Percentiles rank a stretch among this genome's conserved stretches.
Evolutionary conservation across 1,284 basidiomycete species (phyloP).

Genomic region (Cryptococcus maquisensis): DNA sequence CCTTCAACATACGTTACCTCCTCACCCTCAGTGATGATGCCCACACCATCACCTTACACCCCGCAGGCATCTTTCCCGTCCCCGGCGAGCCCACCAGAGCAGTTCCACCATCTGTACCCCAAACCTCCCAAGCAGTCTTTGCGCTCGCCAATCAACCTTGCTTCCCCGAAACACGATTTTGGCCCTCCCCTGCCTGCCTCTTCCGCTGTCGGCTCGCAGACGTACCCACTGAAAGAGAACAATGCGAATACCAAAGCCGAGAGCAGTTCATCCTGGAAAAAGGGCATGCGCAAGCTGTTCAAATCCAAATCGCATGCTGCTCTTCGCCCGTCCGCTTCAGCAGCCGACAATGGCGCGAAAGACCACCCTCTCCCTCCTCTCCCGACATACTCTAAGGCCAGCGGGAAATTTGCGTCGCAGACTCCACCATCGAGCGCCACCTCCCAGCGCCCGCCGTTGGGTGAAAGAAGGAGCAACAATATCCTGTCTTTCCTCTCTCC

Average conservation of each 20-base stretch:
- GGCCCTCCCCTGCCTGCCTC: slow-evolving; percentile 2
- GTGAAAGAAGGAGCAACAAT: slow-evolving; percentile 15
- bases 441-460: slow-evolving; percentile 15
- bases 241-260: slow-evolving; percentile 3
- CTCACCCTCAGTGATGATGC: slow-evolving; percentile 15
- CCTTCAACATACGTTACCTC: slow-evolving; percentile 24
- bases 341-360: slow-evolving; percentile 10
- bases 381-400: slow-evolving; percentile 10
- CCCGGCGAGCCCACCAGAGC: neutral
- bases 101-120: no score
- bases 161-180: slow-evolving; percentile 11
- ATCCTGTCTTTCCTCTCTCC: neutral
- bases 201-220: neutral
- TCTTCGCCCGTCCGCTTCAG: slow-evolving; percentile 25
- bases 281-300: slow-evolving; percentile 41
- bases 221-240: neutral
- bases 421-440: neutral
- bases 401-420: slow-evolving; percentile 1
- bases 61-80: slow-evolving; percentile 1
- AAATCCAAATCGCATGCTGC: slow-evolving; percentile 38
- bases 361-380: slow-evolving; percentile 23
- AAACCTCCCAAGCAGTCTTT: neutral
- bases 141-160: slow-evolving; percentile 14
- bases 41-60: neutral
- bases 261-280: slow-evolving; percentile 34